Evolutionary conservation across 2,329 filamentous ascomycete genomes (phyloP).

Genomic region (Aspergillus thermomutatus): DNA sequence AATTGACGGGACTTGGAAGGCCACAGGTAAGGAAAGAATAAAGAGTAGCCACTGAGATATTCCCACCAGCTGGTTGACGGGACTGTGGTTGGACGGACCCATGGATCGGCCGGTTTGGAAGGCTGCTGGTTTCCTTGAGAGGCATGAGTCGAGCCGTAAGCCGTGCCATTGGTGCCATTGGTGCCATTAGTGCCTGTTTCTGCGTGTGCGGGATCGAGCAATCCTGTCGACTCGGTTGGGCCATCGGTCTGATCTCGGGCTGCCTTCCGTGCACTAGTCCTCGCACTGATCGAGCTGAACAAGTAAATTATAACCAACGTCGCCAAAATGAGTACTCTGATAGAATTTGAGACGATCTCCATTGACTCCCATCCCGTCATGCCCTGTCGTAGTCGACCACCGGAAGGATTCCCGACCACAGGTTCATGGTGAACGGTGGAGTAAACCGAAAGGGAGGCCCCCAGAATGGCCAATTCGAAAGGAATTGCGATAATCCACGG

Average conservation of each 20-base stretch:
- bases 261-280: slow-evolving; percentile 35
- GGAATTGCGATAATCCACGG: slow-evolving; percentile 73
- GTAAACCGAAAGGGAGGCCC: slow-evolving; percentile 66
- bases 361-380: slow-evolving; percentile 43
- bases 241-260: slow-evolving; percentile 32
- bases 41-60: slow-evolving; percentile 83
- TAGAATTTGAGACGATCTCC: slow-evolving; percentile 55
- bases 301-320: slow-evolving; percentile 60
- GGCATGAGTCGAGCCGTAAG: slow-evolving; percentile 50
- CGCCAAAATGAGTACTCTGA: slow-evolving; percentile 66
- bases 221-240: slow-evolving; percentile 41
- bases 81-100: slow-evolving; percentile 82
- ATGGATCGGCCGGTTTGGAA: slow-evolving; percentile 60
- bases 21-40: slow-evolving; percentile 98
- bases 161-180: slow-evolving; percentile 48
- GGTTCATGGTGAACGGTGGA: slow-evolving; percentile 64
- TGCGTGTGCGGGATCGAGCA: slow-evolving; percentile 37
- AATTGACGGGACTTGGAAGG: slow-evolving; percentile 74
- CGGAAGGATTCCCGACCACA: slow-evolving; percentile 47
- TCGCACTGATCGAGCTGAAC: slow-evolving; percentile 45
- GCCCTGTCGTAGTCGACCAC: slow-evolving; percentile 38
- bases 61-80: slow-evolving; percentile 94
- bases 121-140: slow-evolving; percentile 38
- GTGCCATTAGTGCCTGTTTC: slow-evolving; percentile 50
- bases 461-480: slow-evolving; percentile 70